Percentiles rank a stretch among this genome's conserved stretches.
phyloP scores from a whole-genome alignment of 805 yeast species.

The Metschnikowia lunata region DNA sequence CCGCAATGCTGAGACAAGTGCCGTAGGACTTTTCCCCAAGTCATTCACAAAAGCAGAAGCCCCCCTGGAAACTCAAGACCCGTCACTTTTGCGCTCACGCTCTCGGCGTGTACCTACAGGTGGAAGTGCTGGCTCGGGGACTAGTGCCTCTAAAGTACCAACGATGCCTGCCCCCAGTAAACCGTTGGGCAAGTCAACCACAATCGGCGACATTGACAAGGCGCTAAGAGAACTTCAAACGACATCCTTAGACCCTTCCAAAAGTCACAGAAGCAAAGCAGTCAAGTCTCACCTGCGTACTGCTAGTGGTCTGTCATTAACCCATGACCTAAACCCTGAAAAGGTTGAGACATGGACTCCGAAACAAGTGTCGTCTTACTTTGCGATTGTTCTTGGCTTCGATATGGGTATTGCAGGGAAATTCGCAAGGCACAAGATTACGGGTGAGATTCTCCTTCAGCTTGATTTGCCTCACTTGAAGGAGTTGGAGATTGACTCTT shows the following conservation, averaged over 20 bases:
- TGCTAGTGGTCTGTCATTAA: conserved; percentile 14
- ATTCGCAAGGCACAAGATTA: conserved; percentile 82
- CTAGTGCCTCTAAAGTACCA: conserved; percentile 10
- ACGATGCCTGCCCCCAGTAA: conserved; percentile 5
- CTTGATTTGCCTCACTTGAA: conserved; percentile 81
- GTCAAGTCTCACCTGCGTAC: conserved; percentile 3
- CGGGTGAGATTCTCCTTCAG: conserved; percentile 81
- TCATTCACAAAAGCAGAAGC: conserved; percentile 63
- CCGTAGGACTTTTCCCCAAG: conserved; percentile 87
- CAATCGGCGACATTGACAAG: conserved; percentile 68
- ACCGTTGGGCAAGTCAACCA: conserved; percentile 18
- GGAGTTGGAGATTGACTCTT: conserved; percentile 86
- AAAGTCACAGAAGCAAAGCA: not conserved
- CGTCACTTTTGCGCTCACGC: conserved; percentile 44
- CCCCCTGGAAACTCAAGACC: conserved; percentile 5
- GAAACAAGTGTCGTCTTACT: conserved; percentile 75
- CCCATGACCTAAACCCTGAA: conserved; percentile 39
- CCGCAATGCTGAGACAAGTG: conserved; percentile 62
- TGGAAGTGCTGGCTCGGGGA: conserved; percentile 5
- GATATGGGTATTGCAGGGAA: conserved; percentile 71
- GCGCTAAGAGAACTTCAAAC: conserved; percentile 60
- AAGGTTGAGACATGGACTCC: conserved; percentile 73
- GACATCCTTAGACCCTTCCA: conserved; percentile 14
- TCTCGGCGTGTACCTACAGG: conserved; percentile 44
- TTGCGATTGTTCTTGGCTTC: conserved; percentile 63